A percentile compares a stretch with the other conserved stretches of the same genome.
Evolutionary conservation across 192 early-diverging fungal genomes (phyloP).

Genomic region (Linnemannia zychae): DNA sequence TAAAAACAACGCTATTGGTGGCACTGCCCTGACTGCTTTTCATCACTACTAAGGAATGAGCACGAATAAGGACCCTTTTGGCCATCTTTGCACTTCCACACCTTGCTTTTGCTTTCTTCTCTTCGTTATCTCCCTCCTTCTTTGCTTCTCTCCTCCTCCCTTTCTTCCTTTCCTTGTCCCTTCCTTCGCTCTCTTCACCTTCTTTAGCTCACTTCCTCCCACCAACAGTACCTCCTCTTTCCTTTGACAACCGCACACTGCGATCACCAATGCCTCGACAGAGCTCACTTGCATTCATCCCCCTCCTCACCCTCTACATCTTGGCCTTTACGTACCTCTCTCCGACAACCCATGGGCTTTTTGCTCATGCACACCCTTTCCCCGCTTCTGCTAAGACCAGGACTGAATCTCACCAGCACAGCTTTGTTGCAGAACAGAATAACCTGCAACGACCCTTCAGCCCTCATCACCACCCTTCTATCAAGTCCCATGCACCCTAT

Average conservation of each 20-base stretch:
- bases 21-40: no score
- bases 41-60: background rate
- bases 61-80: no score
- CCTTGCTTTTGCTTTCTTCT: background rate
- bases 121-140: background rate
- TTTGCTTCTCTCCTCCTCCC: background rate
- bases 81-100: no score
- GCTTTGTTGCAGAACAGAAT: background rate
- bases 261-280: slow-evolving; percentile 11
- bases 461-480: background rate
- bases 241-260: background rate
- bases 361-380: slow-evolving; percentile 32
- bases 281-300: slow-evolving; percentile 16
- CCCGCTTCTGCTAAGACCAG: background rate
- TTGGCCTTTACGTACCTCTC: slow-evolving; percentile 19
- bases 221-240: background rate
- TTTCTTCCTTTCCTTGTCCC: background rate
- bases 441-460: slow-evolving; percentile 1
- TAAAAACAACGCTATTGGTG: no score
- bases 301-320: slow-evolving; percentile 23
- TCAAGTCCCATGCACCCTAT: background rate
- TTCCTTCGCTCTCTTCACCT: background rate
- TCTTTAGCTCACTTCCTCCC: background rate
- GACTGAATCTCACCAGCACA: background rate
- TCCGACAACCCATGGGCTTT: background rate